Conservation (phyloP, 2,329 filamentous ascomycete species). For the Aplosporella prunicola region DNA sequence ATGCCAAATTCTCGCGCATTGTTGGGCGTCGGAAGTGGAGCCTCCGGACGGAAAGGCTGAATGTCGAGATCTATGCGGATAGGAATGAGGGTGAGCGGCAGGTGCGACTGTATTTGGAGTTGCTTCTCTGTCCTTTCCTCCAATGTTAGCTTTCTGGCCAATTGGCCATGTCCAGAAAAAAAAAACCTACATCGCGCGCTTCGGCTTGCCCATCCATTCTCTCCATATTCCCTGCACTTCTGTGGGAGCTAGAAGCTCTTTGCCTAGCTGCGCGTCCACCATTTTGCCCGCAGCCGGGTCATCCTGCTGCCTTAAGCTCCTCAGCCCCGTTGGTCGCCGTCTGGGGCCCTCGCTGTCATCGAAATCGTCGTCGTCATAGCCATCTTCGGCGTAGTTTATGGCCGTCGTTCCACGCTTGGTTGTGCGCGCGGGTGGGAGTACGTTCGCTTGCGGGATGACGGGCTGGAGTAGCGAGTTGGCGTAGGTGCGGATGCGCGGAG, state of each 20-base stretch:
- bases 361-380: conserved; percentile 76
- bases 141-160: not conserved
- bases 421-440: conserved; percentile 65
- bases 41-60: conserved; percentile 59
- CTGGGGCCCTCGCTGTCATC: conserved; percentile 61
- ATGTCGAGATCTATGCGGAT: conserved; percentile 96
- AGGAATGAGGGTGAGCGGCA: conserved; percentile 85
- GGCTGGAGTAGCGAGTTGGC: conserved; percentile 86
- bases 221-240: conserved; percentile 85
- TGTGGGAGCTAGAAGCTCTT: conserved; percentile 69
- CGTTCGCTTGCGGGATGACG: conserved; percentile 61
- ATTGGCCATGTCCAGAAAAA: not conserved
- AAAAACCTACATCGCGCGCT: conserved; percentile 39
- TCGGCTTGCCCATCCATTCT: conserved; percentile 82
- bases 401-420: conserved; percentile 94
- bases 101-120: conserved; percentile 55
- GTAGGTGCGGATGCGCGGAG: conserved; percentile 80
- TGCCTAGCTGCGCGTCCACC: conserved; percentile 65
- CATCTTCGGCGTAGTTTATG: conserved; percentile 97
- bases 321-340: conserved; percentile 64
- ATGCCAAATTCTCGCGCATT: conserved; percentile 49
- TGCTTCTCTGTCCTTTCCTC: conserved; percentile 52
- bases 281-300: conserved; percentile 49
- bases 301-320: conserved; percentile 65
- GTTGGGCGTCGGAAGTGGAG: conserved; percentile 55